These are phyloP conservation scores for Paxillus involutus DNA, from an alignment of 768 basidiomycete species.

Conservation along the genomic window DNA sequence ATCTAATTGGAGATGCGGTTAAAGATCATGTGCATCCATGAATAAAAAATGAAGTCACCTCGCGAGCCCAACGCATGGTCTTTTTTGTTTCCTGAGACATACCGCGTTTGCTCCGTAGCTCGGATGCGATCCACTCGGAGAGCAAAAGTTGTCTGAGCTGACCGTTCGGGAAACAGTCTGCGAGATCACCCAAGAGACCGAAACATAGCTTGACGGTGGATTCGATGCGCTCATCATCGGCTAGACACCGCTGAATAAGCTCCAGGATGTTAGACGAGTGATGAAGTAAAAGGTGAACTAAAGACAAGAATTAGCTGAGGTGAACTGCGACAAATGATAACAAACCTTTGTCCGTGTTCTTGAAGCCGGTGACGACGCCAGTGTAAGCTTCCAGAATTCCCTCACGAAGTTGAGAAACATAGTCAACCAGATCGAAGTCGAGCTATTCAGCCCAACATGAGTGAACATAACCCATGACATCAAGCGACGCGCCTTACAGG, in stretches of 20 bases:
- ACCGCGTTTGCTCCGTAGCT: slow-evolving; percentile 72
- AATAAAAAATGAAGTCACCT: slow-evolving; percentile 50
- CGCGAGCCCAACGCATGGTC: slow-evolving; percentile 90
- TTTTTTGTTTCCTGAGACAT: slow-evolving; percentile 80
- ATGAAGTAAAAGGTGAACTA: slow-evolving; percentile 47
- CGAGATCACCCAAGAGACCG: slow-evolving; percentile 91
- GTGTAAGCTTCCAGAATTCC: slow-evolving; percentile 97
- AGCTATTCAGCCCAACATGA: slow-evolving; percentile 42
- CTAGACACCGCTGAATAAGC: slow-evolving; percentile 72
- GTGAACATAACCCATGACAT: neutral
- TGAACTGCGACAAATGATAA: neutral
- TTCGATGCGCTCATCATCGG: slow-evolving; percentile 85
- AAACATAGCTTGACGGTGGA: slow-evolving; percentile 69
- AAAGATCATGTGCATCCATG: neutral
- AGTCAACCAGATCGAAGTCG: slow-evolving; percentile 90
- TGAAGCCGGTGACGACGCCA: slow-evolving; percentile 88
- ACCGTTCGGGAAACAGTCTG: slow-evolving; percentile 80
- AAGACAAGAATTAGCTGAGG: neutral
- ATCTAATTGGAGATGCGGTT: slow-evolving; percentile 43
- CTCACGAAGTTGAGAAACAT: slow-evolving; percentile 86
- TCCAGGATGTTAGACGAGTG: slow-evolving; percentile 77
- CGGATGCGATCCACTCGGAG: slow-evolving; percentile 73
- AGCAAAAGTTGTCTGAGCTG: slow-evolving; percentile 80
- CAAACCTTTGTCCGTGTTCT: slow-evolving; percentile 76
- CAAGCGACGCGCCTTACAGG: slow-evolving; percentile 52